These are phyloP conservation scores for Canna indica DNA, from an alignment of 176 grass and related monocot genomes.

Conservation along the genomic window DNA sequence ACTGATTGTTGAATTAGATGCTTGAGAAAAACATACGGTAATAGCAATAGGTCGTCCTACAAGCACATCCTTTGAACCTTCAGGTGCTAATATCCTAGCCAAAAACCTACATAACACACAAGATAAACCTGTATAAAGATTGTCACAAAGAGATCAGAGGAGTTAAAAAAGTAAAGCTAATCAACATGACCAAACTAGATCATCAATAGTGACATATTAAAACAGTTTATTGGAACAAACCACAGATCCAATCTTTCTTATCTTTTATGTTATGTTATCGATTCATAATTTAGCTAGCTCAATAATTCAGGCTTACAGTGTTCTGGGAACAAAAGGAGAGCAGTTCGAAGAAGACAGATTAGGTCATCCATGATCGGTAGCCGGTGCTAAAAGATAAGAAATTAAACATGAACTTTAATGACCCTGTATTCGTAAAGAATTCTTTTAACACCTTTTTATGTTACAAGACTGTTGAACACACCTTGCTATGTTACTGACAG, in stretches of 20 bases:
- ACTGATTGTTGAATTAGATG: slow-evolving; percentile 9
- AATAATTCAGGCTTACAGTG: not conserved
- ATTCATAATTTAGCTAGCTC: not conserved
- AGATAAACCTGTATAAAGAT: not conserved
- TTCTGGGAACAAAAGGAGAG: too few relatives aligned
- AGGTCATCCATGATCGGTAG: too few relatives aligned
- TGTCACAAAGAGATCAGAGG: not conserved
- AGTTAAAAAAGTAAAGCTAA: not conserved
- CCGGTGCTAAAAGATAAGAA: too few relatives aligned
- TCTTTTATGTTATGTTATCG: not conserved
- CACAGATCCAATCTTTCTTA: not conserved
- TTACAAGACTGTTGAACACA: too few relatives aligned
- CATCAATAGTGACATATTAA: not conserved
- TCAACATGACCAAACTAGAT: not conserved
- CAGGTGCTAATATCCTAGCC: slow-evolving; percentile 94
- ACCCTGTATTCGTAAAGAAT: too few relatives aligned
- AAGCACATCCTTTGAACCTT: slow-evolving; percentile 92
- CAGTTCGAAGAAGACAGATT: too few relatives aligned
- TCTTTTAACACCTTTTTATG: too few relatives aligned
- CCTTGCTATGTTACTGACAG: too few relatives aligned
- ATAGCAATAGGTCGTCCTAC: slow-evolving; percentile 88
- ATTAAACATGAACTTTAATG: too few relatives aligned
- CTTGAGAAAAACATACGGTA: slow-evolving; percentile 48
- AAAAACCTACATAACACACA: slow-evolving; percentile 40
- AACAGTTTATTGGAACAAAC: not conserved